Evolutionary conservation across 768 basidiomycete genomes (phyloP).

Genomic region (Ramaria sp.): DNA sequence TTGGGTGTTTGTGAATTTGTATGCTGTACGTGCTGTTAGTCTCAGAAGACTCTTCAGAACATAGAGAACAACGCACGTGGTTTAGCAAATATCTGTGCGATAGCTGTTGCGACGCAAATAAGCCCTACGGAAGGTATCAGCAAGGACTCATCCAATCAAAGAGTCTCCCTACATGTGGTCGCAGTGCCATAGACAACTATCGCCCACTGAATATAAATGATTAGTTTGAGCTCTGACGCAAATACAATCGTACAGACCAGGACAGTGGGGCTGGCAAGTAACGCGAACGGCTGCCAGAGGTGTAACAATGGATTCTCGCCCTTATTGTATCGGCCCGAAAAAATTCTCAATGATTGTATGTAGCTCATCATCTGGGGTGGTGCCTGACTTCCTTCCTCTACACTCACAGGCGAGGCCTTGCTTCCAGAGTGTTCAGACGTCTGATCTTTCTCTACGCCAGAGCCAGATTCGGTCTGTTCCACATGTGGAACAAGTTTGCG

Average conservation of each 20-base stretch:
- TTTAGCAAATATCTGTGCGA: constrained; percentile 14
- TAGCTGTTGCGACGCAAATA: constrained; percentile 14
- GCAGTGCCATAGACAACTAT: constrained; percentile 12
- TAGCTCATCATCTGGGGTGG: not conserved
- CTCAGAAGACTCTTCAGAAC: not conserved
- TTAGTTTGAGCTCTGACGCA: not conserved
- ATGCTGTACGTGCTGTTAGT: constrained; percentile 4
- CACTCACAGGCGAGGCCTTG: not conserved
- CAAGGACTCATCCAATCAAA: not conserved
- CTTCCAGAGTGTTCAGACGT: not conserved
- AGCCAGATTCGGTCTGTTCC: not conserved
- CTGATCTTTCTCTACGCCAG: not conserved
- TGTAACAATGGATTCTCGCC: not conserved
- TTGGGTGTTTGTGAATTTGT: constrained; percentile 10
- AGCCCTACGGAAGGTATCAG: constrained; percentile 7
- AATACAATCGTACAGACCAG: not conserved
- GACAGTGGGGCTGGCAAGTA: constrained; percentile 5
- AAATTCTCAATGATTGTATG: constrained; percentile 4
- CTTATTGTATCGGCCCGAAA: not conserved
- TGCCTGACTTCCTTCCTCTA: not conserved
- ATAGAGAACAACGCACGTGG: constrained; percentile 8
- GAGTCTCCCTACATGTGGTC: constrained; percentile 12
- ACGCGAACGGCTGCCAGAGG: not conserved
- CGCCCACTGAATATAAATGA: not conserved
- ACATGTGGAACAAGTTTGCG: not conserved